These are phyloP conservation scores for Lumnitzera littorea DNA, from an alignment of 345 rosid genomes.

Conservation along the genomic window DNA sequence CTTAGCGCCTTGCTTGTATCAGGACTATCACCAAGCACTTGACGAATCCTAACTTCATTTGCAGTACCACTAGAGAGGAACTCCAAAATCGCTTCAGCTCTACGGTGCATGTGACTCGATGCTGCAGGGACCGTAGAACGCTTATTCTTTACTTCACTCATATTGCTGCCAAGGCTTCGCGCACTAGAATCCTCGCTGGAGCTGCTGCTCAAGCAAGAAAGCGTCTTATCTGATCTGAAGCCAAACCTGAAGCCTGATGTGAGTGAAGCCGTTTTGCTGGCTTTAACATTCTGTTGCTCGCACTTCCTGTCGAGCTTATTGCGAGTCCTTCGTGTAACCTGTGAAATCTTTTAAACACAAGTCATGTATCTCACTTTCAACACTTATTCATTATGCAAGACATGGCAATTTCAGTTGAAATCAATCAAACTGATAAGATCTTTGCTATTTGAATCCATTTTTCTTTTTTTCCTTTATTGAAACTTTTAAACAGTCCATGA, in stretches of 20 bases:
- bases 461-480: too few species aligned
- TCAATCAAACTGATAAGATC: too few species aligned
- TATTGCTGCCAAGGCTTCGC: slow-evolving; percentile 13
- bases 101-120: slow-evolving; percentile 41
- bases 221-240: slow-evolving; percentile 32
- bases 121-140: slow-evolving; percentile 22
- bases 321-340: slow-evolving; percentile 54
- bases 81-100: slow-evolving; percentile 69
- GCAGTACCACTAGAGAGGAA: slow-evolving; percentile 56
- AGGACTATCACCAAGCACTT: slow-evolving; percentile 75
- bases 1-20: slow-evolving; percentile 98
- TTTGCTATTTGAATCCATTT: too few species aligned
- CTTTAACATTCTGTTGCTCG: slow-evolving; percentile 6
- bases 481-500: too few species aligned
- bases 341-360: background rate
- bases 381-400: too few species aligned
- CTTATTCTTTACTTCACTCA: slow-evolving; percentile 10
- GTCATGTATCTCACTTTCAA: background rate
- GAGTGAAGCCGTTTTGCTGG: slow-evolving; percentile 12
- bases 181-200: slow-evolving; percentile 43
- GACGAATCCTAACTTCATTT: slow-evolving; percentile 69
- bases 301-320: slow-evolving; percentile 33
- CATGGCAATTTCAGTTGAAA: too few species aligned
- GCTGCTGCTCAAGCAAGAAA: slow-evolving; percentile 52
- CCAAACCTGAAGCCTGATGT: slow-evolving; percentile 22